A percentile compares a stretch with the other conserved stretches of the same genome.
phyloP scores from a whole-genome alignment of 164 flowering plant genomes.

The Saururus chinensis region DNA sequence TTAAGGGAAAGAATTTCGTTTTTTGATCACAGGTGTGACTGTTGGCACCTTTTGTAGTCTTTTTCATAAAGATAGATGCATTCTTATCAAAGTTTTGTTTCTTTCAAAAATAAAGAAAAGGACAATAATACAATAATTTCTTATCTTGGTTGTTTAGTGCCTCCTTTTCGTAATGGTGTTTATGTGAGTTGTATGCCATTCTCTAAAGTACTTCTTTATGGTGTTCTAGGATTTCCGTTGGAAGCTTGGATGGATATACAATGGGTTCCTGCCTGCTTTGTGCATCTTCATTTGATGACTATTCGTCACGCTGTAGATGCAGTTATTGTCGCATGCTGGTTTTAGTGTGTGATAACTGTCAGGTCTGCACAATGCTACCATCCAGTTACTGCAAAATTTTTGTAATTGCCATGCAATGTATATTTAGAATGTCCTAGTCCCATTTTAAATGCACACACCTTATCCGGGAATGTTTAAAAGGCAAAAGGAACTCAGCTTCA shows the following conservation, averaged over 20 bases:
- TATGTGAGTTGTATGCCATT: not conserved
- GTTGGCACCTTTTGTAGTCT: not conserved
- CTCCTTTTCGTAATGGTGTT: too few relatives aligned
- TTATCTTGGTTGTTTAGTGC: too few relatives aligned
- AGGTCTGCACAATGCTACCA: slow-evolving; percentile 27
- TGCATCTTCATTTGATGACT: slow-evolving; percentile 63
- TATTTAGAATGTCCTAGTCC: too few relatives aligned
- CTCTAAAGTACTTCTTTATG: not conserved
- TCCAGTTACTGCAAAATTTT: slow-evolving; percentile 2
- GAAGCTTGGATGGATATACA: slow-evolving; percentile 44
- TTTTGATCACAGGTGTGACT: slow-evolving; percentile 80
- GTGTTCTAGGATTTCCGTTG: slow-evolving; percentile 70
- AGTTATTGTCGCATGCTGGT: slow-evolving; percentile 83
- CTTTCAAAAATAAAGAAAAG: too few relatives aligned
- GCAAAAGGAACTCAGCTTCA: too few relatives aligned
- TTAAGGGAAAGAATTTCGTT: slow-evolving; percentile 96
- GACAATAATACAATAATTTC: too few relatives aligned
- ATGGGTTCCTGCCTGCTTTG: slow-evolving; percentile 74
- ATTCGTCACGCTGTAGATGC: slow-evolving; percentile 82
- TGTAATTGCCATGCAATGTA: too few relatives aligned
- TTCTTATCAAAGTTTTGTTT: too few relatives aligned
- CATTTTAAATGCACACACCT: too few relatives aligned
- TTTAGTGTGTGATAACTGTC: slow-evolving; percentile 72
- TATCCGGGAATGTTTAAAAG: too few relatives aligned
- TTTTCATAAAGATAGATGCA: too few relatives aligned